A percentile compares a stretch with the other conserved stretches of the same genome.
These are phyloP conservation scores for Circinella minor DNA, from an alignment of 371 early-diverging fungal species.

Conservation along the genomic window DNA sequence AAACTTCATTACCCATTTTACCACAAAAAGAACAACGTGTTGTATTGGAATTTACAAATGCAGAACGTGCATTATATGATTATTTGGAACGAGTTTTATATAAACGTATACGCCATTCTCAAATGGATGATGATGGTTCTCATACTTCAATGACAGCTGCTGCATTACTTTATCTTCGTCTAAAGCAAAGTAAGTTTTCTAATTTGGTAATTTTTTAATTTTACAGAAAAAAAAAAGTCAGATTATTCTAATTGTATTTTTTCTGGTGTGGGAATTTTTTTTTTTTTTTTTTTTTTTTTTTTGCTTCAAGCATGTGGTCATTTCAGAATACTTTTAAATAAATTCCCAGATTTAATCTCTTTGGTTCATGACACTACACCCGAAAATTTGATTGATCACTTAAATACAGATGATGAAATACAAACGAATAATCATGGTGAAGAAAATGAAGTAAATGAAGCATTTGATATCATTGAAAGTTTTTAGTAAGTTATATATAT, in stretches of 20 bases:
- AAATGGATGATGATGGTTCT: background rate
- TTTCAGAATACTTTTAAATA: slow-evolving; percentile 36
- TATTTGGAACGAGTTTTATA: slow-evolving; percentile 45
- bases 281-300: too few relatives aligned
- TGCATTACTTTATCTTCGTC: slow-evolving; percentile 38
- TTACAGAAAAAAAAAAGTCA: background rate
- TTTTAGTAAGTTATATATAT: slow-evolving; percentile 31
- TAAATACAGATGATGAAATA: slow-evolving; percentile 14
- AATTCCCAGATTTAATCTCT: slow-evolving; percentile 46
- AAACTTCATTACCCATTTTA: slow-evolving; percentile 30
- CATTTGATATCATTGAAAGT: slow-evolving; percentile 36
- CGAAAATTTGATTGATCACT: background rate
- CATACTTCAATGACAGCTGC: slow-evolving; percentile 17
- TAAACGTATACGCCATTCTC: slow-evolving; percentile 19
- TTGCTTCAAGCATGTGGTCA: slow-evolving; percentile 36
- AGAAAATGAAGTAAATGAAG: slow-evolving; percentile 33
- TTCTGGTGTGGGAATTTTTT: too few relatives aligned
- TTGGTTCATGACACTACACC: slow-evolving; percentile 12
- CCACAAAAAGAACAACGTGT: slow-evolving; percentile 40
- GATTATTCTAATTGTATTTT: background rate
- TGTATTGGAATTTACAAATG: slow-evolving; percentile 34
- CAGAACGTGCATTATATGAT: slow-evolving; percentile 48
- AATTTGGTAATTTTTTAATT: background rate
- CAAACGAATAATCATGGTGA: slow-evolving; percentile 23
- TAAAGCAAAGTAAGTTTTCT: slow-evolving; percentile 39